Percentiles rank a stretch among this genome's conserved stretches.
Evolutionary conservation across 352 stramenopile genomes (phyloP).

Genomic region (Blastocystis sp.): DNA sequence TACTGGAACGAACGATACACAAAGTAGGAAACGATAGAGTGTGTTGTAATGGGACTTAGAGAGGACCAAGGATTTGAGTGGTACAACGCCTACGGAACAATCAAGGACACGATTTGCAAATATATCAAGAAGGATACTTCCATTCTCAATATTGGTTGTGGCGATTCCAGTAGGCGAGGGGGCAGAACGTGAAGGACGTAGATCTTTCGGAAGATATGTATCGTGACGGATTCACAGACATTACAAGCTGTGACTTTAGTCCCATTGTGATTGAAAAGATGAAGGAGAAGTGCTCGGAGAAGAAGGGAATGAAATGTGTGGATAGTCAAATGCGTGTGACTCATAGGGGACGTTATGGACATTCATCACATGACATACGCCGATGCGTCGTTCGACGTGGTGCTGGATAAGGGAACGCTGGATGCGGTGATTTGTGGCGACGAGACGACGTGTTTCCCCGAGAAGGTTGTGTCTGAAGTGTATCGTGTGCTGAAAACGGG

Average conservation of each 20-base stretch:
- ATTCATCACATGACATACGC: slow-evolving; percentile 63
- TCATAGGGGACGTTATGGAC: slow-evolving; percentile 65
- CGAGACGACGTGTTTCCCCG: slow-evolving; percentile 6
- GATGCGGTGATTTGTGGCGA: slow-evolving; percentile 68
- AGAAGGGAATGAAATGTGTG: slow-evolving; percentile 61
- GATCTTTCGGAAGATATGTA: slow-evolving; percentile 68
- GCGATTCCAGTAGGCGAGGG: slow-evolving; percentile 51
- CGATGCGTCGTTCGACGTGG: slow-evolving; percentile 55
- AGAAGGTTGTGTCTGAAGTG: slow-evolving; percentile 47
- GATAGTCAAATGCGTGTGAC: background rate
- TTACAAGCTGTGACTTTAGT: slow-evolving; percentile 60
- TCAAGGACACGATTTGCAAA: slow-evolving; percentile 37
- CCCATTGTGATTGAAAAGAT: slow-evolving; percentile 61
- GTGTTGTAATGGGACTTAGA: slow-evolving; percentile 16
- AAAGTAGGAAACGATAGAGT: slow-evolving; percentile 2
- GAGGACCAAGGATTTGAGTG: slow-evolving; percentile 58
- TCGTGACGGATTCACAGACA: slow-evolving; percentile 58
- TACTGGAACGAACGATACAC: slow-evolving; percentile 69
- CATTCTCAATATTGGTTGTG: slow-evolving; percentile 65
- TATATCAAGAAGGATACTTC: slow-evolving; percentile 68
- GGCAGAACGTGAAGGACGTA: background rate
- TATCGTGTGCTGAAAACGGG: slow-evolving; percentile 48
- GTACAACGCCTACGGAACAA: slow-evolving; percentile 46
- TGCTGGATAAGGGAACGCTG: slow-evolving; percentile 66
- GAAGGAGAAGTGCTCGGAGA: slow-evolving; percentile 60